Evolutionary conservation across 768 basidiomycete genomes (phyloP), one percentile per base, ranked within the genome.

Genomic region (Cyclocybe aegerita): DNA sequence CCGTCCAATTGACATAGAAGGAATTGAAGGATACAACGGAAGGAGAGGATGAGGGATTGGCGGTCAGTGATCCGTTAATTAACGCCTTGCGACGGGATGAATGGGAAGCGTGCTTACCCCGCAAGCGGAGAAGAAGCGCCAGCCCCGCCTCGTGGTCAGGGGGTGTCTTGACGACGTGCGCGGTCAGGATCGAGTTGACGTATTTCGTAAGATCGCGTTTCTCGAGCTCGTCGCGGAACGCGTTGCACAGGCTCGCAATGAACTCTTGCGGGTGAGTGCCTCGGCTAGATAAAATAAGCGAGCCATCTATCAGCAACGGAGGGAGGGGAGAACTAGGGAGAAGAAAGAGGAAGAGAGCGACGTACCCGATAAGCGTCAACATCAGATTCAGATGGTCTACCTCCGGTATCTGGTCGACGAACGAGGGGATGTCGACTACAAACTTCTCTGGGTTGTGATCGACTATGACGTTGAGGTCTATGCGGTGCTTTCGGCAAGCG

Each of bases 331-430:
- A n/a, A n/a, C n/a, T n/a, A n/a, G n/a, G n/a, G n/a, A n/a, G n/a
- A n/a, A n/a, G n/a, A n/a, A n/a, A n/a, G n/a, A n/a, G n/a, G n/a
- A n/a, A n/a, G n/a, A n/a, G n/a, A n/a, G 12, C 44, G 30, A 68
- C 79, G 43, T 57, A 95, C 93, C 89, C 92, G 23, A 98, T 59
- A 9, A 79, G 83, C 16, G 93, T 88, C 53, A 98, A 73, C 69
- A 99, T 93, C 41, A 99, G 72, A 66, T 97, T 97, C 54, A 99
- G 77, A 65, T 93, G 83, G 65, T 98, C 97, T 8, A 93, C 86
- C 53, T 97, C 92, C 32, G 81, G 78, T 7, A 99, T 77, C 65
- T 98, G 93, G 41, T 90, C 82, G 6, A 97, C 76, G 57, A 98
- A 94, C 4, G 70, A 68, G 0, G 80, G 54, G 0, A 98, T 71